These are phyloP conservation scores for Cladosporium colombiae DNA, from an alignment of 2,329 filamentous ascomycete genomes.

Conservation along the genomic window DNA sequence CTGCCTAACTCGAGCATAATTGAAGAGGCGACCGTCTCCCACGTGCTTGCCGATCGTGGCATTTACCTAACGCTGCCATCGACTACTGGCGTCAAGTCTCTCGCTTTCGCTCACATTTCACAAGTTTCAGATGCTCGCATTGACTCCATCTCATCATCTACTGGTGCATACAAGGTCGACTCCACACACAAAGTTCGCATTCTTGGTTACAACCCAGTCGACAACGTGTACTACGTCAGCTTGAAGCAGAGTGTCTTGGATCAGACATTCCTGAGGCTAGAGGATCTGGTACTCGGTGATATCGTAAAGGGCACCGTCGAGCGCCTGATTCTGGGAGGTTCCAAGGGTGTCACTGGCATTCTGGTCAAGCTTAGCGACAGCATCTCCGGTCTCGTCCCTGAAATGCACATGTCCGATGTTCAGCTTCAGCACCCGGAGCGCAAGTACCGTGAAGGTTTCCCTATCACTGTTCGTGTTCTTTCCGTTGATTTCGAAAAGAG, in stretches of 20 bases:
- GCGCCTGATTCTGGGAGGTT: constrained; percentile 76
- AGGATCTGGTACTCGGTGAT: constrained; percentile 81
- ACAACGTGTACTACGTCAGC: constrained; percentile 82
- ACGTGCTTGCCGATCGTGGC: constrained; percentile 77
- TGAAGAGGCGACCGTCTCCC: constrained; percentile 74
- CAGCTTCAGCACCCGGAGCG: constrained; percentile 89
- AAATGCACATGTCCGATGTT: constrained; percentile 85
- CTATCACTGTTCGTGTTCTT: constrained; percentile 81
- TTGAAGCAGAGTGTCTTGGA: constrained; percentile 80
- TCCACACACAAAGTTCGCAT: constrained; percentile 80
- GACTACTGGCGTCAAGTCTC: constrained; percentile 7
- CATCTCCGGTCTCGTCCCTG: constrained; percentile 84
- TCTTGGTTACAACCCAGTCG: constrained; percentile 81
- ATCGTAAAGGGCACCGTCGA: constrained; percentile 82
- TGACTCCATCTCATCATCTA: constrained; percentile 74
- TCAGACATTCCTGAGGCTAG: constrained; percentile 85
- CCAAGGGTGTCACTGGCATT: constrained; percentile 75
- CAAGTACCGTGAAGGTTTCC: constrained; percentile 86
- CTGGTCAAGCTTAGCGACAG: constrained; percentile 83
- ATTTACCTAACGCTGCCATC: constrained; percentile 69
- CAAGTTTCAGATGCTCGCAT: constrained; percentile 87
- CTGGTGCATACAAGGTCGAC: constrained; percentile 75
- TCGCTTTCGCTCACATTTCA: constrained; percentile 88
- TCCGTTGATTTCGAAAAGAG: constrained; percentile 74
- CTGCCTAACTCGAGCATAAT: constrained; percentile 74